phyloP scores from a whole-genome alignment of 192 early-diverging fungal species.

The Dissophora ornata region DNA sequence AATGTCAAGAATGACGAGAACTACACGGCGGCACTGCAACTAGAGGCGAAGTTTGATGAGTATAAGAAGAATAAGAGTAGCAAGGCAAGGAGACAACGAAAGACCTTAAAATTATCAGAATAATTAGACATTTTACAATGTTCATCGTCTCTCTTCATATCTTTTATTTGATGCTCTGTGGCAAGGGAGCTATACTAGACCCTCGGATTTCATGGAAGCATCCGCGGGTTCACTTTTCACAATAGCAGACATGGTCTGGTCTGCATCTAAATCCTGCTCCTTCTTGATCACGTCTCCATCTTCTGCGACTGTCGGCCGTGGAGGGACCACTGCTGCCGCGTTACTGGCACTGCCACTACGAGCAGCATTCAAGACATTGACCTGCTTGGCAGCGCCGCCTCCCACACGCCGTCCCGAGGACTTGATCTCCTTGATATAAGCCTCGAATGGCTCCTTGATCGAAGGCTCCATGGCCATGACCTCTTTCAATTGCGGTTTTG shows the following conservation, averaged over 20 bases:
- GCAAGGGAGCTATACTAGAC: neutral
- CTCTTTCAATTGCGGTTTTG: constrained; percentile 47
- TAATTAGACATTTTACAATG: too few species aligned
- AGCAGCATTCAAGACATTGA: constrained; percentile 34
- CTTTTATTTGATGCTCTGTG: neutral
- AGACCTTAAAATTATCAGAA: too few species aligned
- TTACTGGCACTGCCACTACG: neutral
- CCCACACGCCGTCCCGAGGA: constrained; percentile 45
- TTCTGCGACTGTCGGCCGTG: neutral
- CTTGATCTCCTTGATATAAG: constrained; percentile 41
- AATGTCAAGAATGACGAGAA: neutral
- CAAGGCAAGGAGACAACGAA: too few species aligned
- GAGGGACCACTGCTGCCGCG: neutral
- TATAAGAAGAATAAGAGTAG: neutral
- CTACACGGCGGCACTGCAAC: neutral
- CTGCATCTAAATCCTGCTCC: neutral
- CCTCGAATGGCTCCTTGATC: constrained; percentile 45
- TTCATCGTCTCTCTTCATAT: neutral
- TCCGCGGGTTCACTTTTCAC: neutral
- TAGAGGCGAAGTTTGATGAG: neutral
- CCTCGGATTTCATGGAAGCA: neutral
- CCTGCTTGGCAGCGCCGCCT: constrained; percentile 39
- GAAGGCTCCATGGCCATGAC: constrained; percentile 47
- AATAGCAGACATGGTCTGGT: neutral
- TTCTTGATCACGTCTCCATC: constrained; percentile 5